Evolutionary conservation across 2,329 filamentous ascomycete species (phyloP), one percentile per base, ranked within the genome.

Genomic region (Helotiales sp.): DNA sequence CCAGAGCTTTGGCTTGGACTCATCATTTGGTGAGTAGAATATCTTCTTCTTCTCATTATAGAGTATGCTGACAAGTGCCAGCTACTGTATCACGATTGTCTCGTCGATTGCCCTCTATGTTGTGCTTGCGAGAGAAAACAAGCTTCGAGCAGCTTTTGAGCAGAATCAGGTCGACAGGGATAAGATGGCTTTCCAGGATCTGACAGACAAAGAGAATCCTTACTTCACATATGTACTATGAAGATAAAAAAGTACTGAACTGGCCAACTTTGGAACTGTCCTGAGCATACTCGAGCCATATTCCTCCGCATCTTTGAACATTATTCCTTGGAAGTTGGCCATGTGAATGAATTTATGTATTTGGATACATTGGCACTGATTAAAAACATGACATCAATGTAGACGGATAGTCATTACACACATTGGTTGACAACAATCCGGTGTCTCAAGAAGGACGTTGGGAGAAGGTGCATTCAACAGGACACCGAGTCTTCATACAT

Each of bases 1-100:
- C 88, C 89, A 0, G 82, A 84, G 64, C 68, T 91, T 8, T 91
- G 88, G 88, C 75, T 81, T 0, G 87, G 87, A 0, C 69, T 92
- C 58, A 89, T 91, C 7, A 81, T 83, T 10, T 83, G 79, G 74
- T 81, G 60, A 61, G 74, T 48, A 13, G 15, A 5, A 9, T 7
- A 1, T n/a, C n/a, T n/a, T 12, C 9, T 47, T 12, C 8, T 25
- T 42, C 12, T 47, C 6, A 33, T 36, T 8, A 22, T 40, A 33
- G 24, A 46, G 2, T 29, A 19, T 47, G 68, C 54, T 69, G 40
- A 59, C 27, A 19, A 50, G 29, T 3, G n/a, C n/a, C 54, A 87
- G 84, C 65, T 91, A 90, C 67, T 82, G 82, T 51, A 86, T 91
- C 60, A 86, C 85, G 4, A 87, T 91, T 25, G 63, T 77, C 0